These are phyloP conservation scores for Exophiala lecanii-corni DNA, from an alignment of 2,329 filamentous ascomycete genomes.

Conservation along the genomic window DNA sequence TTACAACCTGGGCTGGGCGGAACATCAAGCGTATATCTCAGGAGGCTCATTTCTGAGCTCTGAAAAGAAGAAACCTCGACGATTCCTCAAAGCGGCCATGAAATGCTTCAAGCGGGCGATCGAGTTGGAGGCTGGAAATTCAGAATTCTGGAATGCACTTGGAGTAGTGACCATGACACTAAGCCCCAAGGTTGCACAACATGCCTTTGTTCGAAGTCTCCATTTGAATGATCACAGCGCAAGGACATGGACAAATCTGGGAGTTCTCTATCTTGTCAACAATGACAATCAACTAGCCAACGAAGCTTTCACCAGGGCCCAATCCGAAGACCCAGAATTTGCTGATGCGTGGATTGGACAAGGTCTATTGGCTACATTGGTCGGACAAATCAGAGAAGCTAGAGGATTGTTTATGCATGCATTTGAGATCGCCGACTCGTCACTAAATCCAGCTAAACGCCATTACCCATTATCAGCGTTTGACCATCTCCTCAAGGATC, in stretches of 20 bases:
- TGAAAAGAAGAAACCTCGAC: constrained; percentile 50
- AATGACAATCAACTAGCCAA: constrained; percentile 83
- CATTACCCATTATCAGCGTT: constrained; percentile 80
- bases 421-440: constrained; percentile 82
- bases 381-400: constrained; percentile 71
- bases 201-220: constrained; percentile 87
- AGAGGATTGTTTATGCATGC: constrained; percentile 85
- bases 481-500: constrained; percentile 65
- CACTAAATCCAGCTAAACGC: constrained; percentile 65
- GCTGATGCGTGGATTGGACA: constrained; percentile 92
- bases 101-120: constrained; percentile 93
- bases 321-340: constrained; percentile 92
- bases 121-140: constrained; percentile 87
- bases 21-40: constrained; percentile 69
- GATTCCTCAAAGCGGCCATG: constrained; percentile 75
- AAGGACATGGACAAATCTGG: constrained; percentile 85
- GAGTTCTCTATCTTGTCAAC: constrained; percentile 77
- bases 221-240: constrained; percentile 85
- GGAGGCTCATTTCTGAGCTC: constrained; percentile 32
- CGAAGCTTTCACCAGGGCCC: constrained; percentile 80
- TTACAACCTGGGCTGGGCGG: constrained; percentile 95
- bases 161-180: constrained; percentile 84
- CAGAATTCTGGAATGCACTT: constrained; percentile 95
- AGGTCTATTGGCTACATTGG: constrained; percentile 73
- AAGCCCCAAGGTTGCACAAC: constrained; percentile 83